Evolutionary conservation across 2,329 filamentous ascomycete species (phyloP), one percentile per base, ranked within the genome.

Genomic region (Fulvia fulva): DNA sequence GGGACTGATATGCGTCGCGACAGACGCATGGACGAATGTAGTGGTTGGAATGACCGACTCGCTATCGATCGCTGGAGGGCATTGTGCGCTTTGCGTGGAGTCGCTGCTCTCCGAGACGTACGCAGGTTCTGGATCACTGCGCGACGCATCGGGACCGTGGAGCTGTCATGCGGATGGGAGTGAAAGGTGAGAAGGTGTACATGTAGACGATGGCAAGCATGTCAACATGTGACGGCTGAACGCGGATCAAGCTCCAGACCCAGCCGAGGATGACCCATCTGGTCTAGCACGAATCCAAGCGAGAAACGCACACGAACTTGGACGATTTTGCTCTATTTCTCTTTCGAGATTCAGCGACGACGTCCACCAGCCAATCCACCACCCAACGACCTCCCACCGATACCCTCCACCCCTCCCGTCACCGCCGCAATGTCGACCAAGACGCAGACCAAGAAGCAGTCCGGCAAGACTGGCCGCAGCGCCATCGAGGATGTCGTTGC

Each of bases 401-500:
- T 34, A 16, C 32, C 58, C 25, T 54, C 56, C 23, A 56, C 51
- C 53, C 55, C 56, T 55, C 44, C 60, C 54, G 28, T 22, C 59
- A 59, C 58, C 53, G 52, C 58, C 64, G 60, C 63, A 71, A 79
- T 79, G 77, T 71, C 77, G 61, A 73, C 63, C 70, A 68, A 73
- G 66, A 62, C 69, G 47, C 73, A 77, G 68, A 68, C 70, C 74
- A 78, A 69, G 73, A 84, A 86, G 81, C 88, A 86, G 81, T 77
- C 83, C 73, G 81, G 80, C 78, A 88, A 87, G 83, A 89, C 88
- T 82, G 78, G 80, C 75, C 90, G 92, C 78, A 96, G 91, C 81
- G 95, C 95, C 83, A 96, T 99, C 81, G 88, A 91, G 81, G 93
- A 99, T 82, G 95, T 99, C 78, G 93, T 99, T 80, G 88, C 94